These are phyloP conservation scores for Neurospora discreta DNA, from an alignment of 495 filamentous ascomycete genomes.

Conservation along the genomic window DNA sequence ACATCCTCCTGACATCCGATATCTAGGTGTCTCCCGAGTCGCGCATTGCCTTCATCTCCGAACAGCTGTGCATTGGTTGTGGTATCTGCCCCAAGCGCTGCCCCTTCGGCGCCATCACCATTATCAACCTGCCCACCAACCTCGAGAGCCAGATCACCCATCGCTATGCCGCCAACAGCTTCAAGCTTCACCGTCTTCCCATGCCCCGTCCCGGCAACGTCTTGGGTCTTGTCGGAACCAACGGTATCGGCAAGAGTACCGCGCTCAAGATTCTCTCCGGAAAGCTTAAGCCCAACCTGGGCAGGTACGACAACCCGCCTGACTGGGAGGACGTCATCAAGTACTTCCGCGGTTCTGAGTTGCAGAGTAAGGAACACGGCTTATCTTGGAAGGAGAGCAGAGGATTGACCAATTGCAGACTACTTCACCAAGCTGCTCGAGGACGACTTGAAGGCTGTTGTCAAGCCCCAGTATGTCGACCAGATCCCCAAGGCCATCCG, in stretches of 20 bases:
- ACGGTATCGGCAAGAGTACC: conserved; percentile 99
- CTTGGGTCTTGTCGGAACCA: conserved; percentile 93
- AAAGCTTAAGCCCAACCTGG: conserved; percentile 95
- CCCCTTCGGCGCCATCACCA: conserved; percentile 97
- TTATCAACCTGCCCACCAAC: conserved; percentile 99
- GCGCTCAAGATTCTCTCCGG: conserved; percentile 96
- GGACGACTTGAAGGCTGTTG: conserved; percentile 90
- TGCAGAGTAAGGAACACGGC: conserved; percentile 63
- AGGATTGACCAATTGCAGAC: conserved; percentile 40
- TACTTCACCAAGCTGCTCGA: conserved; percentile 98
- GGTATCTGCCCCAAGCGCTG: conserved; percentile 99
- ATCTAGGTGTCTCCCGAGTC: conserved; percentile 85
- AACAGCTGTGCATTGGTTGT: conserved; percentile 66
- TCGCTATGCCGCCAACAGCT: conserved; percentile 97
- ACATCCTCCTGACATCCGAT: conserved; percentile 5
- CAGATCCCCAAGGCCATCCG: conserved; percentile 90
- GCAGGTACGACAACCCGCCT: conserved; percentile 87
- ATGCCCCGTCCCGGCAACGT: conserved; percentile 94
- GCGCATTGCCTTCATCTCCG: conserved; percentile 96
- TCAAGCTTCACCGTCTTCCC: conserved; percentile 94
- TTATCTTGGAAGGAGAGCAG: neutral
- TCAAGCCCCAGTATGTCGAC: conserved; percentile 98
- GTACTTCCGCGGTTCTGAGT: conserved; percentile 92
- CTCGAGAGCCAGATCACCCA: conserved; percentile 95
- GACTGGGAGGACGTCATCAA: conserved; percentile 99